Evolutionary conservation across 116 monocot species (phyloP), one percentile per base, ranked within the genome.

Genomic region (Iris pallida): DNA sequence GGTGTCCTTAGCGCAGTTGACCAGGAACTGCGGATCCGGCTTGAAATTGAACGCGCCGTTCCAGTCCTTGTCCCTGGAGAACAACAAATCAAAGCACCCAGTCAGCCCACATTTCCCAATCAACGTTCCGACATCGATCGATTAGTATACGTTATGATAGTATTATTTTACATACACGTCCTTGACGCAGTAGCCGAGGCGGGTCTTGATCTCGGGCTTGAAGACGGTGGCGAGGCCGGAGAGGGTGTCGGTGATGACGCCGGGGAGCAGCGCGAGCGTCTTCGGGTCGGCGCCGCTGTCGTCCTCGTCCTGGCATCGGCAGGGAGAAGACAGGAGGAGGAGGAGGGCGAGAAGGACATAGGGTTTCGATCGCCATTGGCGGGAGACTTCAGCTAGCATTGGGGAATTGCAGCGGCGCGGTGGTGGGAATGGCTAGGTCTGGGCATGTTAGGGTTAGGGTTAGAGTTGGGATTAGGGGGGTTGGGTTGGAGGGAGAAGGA

Each of bases 1-100:
- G 6, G 76, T 84, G 20, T 76, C 66, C 58, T 76, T 78, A 53
- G 84, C 75, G 76, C 93, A 93, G 58, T 75, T 73, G 6, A 71
- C 70, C 61, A 93, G 20, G 73, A 93, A 93, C 4, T 57, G 71
- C 71, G 80, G 59, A 68, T 93, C 80, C 5, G 84, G 71, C 0
- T 89, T 86, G 76, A 89, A 93, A 81, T 93, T 93, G 59, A 93
- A 93, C 14, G 93, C 93, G 20, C 63, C 71, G 46, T 93, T 86
- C 93, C 86, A 86, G 44, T 89, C 93, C 17, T 79, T 73, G 12
- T 88, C 64, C 80, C 92, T 92, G 83, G 16, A 63, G 52, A 42
- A 11, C 17, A 42, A 18, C 16, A 17, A 30, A 53, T 41, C 7
- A 63, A 42, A 51, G 71, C 4, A 7, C 52, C 15, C 3, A 44